Evolutionary conservation across 2,329 filamentous ascomycete genomes (phyloP).

Genomic region (Chlorencoelia australis): DNA sequence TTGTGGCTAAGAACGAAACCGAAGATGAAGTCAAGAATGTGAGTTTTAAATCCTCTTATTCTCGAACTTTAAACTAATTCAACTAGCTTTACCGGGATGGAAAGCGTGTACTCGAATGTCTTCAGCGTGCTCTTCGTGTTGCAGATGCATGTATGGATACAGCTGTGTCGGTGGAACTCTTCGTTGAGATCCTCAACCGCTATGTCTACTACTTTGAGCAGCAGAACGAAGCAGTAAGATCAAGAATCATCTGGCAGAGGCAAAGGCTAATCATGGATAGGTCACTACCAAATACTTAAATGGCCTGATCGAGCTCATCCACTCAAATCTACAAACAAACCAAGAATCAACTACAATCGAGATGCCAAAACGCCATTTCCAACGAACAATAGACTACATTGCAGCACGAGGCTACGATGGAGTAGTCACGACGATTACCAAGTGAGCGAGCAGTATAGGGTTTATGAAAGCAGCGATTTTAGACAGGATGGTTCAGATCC

Average conservation of each 20-base stretch:
- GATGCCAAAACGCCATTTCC: conserved; percentile 85
- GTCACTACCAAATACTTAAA: conserved; percentile 97
- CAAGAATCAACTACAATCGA: conserved; percentile 75
- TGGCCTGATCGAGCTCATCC: conserved; percentile 93
- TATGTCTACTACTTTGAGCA: conserved; percentile 99
- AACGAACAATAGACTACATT: conserved; percentile 91
- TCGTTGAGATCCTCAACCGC: conserved; percentile 95
- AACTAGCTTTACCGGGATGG: conserved; percentile 85
- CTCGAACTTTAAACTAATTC: conserved; percentile 14
- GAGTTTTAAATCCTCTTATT: conserved; percentile 30
- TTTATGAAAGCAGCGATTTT: too few relatives aligned
- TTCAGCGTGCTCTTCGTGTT: conserved; percentile 89
- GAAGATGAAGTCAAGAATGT: conserved; percentile 72
- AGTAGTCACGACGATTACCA: conserved; percentile 53
- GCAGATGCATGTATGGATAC: conserved; percentile 99
- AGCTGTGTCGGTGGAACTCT: conserved; percentile 90
- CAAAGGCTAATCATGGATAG: conserved; percentile 28
- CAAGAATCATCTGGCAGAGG: conserved; percentile 2
- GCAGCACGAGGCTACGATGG: conserved; percentile 86
- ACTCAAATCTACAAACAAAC: conserved; percentile 85
- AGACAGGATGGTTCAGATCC: background rate
- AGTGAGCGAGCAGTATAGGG: too few relatives aligned
- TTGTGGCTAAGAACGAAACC: conserved; percentile 69
- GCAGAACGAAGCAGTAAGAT: conserved; percentile 80
- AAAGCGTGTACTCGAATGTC: conserved; percentile 90